Evolutionary conservation across 1,284 basidiomycete genomes (phyloP), one percentile per base, ranked within the genome.

Genomic region (Taiwanofungus camphoratus): DNA sequence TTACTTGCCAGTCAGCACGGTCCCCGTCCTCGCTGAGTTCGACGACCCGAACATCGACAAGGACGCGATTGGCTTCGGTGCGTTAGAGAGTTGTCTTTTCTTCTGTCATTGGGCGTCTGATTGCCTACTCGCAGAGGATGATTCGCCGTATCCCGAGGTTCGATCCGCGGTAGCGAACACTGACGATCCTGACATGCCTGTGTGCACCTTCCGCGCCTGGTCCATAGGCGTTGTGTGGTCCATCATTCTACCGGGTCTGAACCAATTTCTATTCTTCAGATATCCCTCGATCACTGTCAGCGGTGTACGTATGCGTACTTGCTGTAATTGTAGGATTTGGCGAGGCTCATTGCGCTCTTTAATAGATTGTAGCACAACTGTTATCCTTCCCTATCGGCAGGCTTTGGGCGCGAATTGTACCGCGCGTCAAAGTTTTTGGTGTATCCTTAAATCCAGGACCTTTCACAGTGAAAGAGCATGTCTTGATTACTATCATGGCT

Each of bases 161-260:
- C 77, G 87, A 22, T 82, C 83, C 18, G 82, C 82, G 26, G 86
- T 88, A 19, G 76, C 81, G 31, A 83, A 86, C 57, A 80, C 77
- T 2, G 84, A 88, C 52, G 82, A 87, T 56, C 70, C 73, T 7
- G 60, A 63, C 23, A 79, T 86, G 55, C 82, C 81, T 2, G 69
- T 66, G 3, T 70, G 68, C 26, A 87, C 75, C 3, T 54, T 87
- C 49, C 78, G 87, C 18, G 70, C 76, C 21, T 89, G 84, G 84
- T 56, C 73, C 22, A 65, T 81, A 49, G 78, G 87, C 50, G 29
- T 72, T 21, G 9, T 53, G 6, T 82, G 76, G 70, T 69, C 82
- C 2, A 68, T 84, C 51, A 42, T 86, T 51, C 69, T 86, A 36
- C 67, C 81, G 20, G 62, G 58, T 21, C 41, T 82, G 48, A 84